Conservation (phyloP, 306 rosid genomes). For the Gleditsia sinensis region DNA sequence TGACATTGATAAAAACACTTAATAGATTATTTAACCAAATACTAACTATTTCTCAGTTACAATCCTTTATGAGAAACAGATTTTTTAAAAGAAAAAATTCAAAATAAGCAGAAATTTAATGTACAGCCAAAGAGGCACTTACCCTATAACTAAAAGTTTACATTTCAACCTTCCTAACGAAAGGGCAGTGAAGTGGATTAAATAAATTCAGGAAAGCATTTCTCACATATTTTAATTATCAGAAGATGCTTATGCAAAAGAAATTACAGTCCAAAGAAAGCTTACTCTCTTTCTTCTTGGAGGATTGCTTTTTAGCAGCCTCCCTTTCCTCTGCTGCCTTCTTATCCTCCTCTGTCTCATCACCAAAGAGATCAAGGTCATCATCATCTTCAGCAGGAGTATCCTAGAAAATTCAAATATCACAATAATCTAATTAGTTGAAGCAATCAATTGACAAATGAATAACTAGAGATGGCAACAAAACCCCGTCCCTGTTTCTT, state of each 20-base stretch:
- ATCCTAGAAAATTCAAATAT: conserved; percentile 26
- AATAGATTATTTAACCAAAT: too few species aligned
- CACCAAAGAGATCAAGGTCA: conserved; percentile 64
- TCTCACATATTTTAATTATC: not conserved
- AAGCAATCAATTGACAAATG: not conserved
- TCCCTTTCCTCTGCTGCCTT: conserved; percentile 61
- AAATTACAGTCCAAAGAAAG: not conserved
- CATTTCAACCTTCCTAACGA: too few species aligned
- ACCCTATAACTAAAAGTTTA: too few species aligned
- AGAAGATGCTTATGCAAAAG: not conserved
- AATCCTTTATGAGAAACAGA: too few species aligned
- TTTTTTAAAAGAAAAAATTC: too few species aligned
- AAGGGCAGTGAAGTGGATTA: too few species aligned
- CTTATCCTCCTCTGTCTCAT: conserved; percentile 64
- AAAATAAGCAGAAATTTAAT: too few species aligned
- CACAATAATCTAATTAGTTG: not conserved
- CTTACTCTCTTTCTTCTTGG: conserved; percentile 62
- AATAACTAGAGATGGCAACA: too few species aligned
- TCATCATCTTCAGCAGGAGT: conserved; percentile 46
- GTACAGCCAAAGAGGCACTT: too few species aligned
- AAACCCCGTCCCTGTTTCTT: too few species aligned
- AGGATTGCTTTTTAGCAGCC: conserved; percentile 46
- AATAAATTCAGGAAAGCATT: not conserved
- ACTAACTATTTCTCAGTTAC: too few species aligned
- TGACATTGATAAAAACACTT: too few species aligned